Evolutionary conservation across 1,139 yeast species (phyloP).

Genomic region (Groenewaldozyma auringiensis): DNA sequence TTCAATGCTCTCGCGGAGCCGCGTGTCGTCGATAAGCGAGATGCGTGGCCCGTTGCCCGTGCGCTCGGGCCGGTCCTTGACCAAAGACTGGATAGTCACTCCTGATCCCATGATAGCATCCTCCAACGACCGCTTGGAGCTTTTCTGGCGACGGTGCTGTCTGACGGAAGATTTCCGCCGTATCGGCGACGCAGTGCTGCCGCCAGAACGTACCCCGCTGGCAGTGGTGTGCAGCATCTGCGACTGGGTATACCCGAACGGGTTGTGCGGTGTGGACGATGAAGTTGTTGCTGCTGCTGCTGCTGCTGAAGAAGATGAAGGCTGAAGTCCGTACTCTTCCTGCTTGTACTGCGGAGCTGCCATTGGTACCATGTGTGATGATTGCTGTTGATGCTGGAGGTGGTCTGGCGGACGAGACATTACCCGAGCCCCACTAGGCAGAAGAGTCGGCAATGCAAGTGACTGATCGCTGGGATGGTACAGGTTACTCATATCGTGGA

Average conservation of each 20-base stretch:
- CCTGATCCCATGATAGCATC: conserved; percentile 25
- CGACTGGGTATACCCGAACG: conserved; percentile 19
- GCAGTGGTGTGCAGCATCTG: conserved; percentile 10
- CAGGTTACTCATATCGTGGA: neutral
- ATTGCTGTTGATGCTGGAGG: conserved; percentile 3
- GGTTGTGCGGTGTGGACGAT: conserved; percentile 8
- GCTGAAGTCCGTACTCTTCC: neutral
- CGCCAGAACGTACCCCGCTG: conserved; percentile 8
- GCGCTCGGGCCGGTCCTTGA: neutral
- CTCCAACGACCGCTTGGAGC: conserved; percentile 26
- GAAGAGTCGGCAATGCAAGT: neutral
- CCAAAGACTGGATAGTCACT: conserved; percentile 3
- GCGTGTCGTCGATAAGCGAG: conserved; percentile 6
- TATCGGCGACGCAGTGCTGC: conserved; percentile 10
- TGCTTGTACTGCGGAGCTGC: neutral
- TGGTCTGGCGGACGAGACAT: neutral
- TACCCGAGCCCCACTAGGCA: neutral
- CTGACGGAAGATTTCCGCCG: neutral
- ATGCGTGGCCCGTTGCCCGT: conserved; percentile 1
- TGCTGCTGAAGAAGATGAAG: conserved; percentile 5
- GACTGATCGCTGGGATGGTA: neutral
- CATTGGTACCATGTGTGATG: neutral
- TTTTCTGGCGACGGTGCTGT: conserved; percentile 21
- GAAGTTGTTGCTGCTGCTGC: conserved; percentile 8
- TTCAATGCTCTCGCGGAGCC: conserved; percentile 7